A percentile compares a stretch with the other conserved stretches of the same genome.
Evolutionary conservation across 441 rosid species (phyloP).

Genomic region (Aquilaria agallochum): DNA sequence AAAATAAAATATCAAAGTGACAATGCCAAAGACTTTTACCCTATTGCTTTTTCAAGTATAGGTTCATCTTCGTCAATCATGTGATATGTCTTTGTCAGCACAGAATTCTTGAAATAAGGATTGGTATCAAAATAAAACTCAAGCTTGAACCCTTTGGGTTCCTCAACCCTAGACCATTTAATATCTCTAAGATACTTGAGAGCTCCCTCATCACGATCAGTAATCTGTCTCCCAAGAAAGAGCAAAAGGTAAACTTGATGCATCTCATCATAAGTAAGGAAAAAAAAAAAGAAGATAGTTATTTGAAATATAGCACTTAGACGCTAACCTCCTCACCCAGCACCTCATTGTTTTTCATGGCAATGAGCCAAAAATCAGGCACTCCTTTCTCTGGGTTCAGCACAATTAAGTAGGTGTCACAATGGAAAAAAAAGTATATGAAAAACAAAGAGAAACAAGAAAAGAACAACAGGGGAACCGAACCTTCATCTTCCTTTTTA

Average conservation of each 20-base stretch:
- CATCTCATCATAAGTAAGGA: not conserved
- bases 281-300: not conserved
- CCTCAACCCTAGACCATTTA: constrained; percentile 69
- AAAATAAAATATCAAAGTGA: not conserved
- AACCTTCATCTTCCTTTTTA: constrained; percentile 58
- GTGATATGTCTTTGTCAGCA: constrained; percentile 83
- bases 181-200: constrained; percentile 75
- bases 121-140: constrained; percentile 77
- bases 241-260: not conserved
- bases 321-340: constrained; percentile 65
- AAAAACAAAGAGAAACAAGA: not conserved
- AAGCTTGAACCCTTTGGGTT: constrained; percentile 90
- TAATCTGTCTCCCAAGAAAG: constrained; percentile 39
- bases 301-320: not conserved
- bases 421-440: constrained; percentile 1
- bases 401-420: not conserved
- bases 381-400: constrained; percentile 76
- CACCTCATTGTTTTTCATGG: constrained; percentile 87
- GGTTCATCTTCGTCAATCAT: constrained; percentile 96
- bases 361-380: constrained; percentile 84
- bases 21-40: constrained; percentile 32
- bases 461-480: not conserved
- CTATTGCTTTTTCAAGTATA: constrained; percentile 83
- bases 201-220: constrained; percentile 89
- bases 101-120: constrained; percentile 75